Conservation (phyloP, 2,329 filamentous ascomycete genomes). For the Talaromyces islandicus region DNA sequence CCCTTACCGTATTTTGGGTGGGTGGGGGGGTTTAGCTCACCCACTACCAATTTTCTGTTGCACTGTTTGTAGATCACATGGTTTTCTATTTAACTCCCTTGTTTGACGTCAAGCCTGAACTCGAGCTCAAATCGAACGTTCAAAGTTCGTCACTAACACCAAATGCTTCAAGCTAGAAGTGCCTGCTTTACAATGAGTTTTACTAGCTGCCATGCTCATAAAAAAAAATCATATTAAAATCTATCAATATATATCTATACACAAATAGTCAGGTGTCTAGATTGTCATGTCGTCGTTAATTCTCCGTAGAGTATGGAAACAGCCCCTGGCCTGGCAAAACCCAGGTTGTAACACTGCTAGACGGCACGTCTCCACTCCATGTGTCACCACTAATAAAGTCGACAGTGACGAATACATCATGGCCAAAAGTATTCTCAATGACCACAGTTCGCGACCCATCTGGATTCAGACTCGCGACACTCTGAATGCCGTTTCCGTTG, state of each 20-base stretch:
- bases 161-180: background rate
- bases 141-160: background rate
- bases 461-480: conserved; percentile 7
- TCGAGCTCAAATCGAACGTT: background rate
- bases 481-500: conserved; percentile 7
- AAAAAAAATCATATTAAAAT: background rate
- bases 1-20: background rate
- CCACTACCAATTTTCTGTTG: background rate
- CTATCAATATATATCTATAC: background rate
- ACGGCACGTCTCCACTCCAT: conserved; percentile 7
- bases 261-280: background rate
- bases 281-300: background rate
- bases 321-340: conserved; percentile 3
- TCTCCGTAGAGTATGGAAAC: background rate
- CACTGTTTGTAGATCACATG: background rate
- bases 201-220: background rate
- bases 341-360: conserved; percentile 10
- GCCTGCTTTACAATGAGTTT: background rate
- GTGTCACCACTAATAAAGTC: conserved; percentile 1
- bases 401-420: conserved; percentile 5
- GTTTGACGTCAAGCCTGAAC: background rate
- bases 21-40: too few relatives aligned
- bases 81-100: background rate
- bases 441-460: conserved; percentile 7
- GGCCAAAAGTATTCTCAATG: conserved; percentile 6